Evolutionary conservation across 345 rosid species (phyloP), one percentile per base, ranked within the genome.

Genomic region (Boechera stricta): DNA sequence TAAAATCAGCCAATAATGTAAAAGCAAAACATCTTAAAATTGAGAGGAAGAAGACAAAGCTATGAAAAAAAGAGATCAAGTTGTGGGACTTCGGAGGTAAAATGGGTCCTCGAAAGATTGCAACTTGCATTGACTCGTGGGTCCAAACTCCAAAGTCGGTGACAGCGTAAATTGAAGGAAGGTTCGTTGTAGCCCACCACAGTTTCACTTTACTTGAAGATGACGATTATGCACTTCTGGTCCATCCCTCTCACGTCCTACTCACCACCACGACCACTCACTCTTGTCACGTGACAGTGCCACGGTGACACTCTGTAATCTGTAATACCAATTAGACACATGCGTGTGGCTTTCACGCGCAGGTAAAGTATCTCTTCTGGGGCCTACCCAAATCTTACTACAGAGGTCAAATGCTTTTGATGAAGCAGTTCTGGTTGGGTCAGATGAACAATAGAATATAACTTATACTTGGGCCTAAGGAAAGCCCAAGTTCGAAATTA

Each of bases 41-140:
- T 38, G 42, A 51, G 63, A 39, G 32, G 69, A 41, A 29, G 10
- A 73, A 41, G 69, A 76, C 69, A 76, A 60, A 69, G 21, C 63
- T 58, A 67, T 67, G 26, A 51, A 31, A 39, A 31, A 68, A 28
- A 49, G 59, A 69, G 64, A 54, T 11, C 75, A 77, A 77, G 42
- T 70, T 77, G 75, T 62, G 75, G 57, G 75, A 63, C 71, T 77
- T 76, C 21, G 10, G 75, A 69, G 49, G 26, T 69, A 21, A 42
- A 48, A 61, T 69, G 80, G 75, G 64, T 76, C 64, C 11, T 62
- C 9, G 4, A 47, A 44, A 63, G 71, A 77, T 55, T 31, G 60
- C 80, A 77, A 77, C 59, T 77, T 70, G 76, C 60, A 64, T 55
- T 35, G 80, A 71, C 38, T 71, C 80, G 80, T 77, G 80, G 76